Conservation (phyloP, 2,329 filamentous ascomycete genomes). For the Alternaria metachromatica region DNA sequence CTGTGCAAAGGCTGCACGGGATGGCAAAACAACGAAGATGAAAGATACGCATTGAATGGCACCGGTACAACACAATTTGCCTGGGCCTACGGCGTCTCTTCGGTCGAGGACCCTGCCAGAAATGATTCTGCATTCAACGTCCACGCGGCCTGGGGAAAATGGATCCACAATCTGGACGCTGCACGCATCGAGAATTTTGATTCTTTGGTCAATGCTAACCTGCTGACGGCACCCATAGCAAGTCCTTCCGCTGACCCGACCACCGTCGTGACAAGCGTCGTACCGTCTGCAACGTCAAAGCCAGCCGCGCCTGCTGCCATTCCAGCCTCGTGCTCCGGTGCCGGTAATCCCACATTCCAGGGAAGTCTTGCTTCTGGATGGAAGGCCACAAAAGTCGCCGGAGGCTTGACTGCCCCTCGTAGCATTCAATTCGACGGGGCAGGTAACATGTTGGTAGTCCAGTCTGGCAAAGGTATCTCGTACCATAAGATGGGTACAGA, state of each 20-base stretch:
- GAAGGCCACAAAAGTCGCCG: slow-evolving; percentile 43
- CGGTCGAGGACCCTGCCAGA: slow-evolving; percentile 36
- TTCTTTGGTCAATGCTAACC: slow-evolving; percentile 37
- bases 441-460: slow-evolving; percentile 45
- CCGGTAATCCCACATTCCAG: slow-evolving; percentile 32
- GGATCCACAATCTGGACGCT: slow-evolving; percentile 41
- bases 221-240: slow-evolving; percentile 36
- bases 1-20: slow-evolving; percentile 41
- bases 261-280: slow-evolving; percentile 31
- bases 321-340: slow-evolving; percentile 39
- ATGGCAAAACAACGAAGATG: slow-evolving; percentile 39
- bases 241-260: slow-evolving; percentile 21
- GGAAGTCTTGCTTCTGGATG: slow-evolving; percentile 37
- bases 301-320: slow-evolving; percentile 30
- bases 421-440: slow-evolving; percentile 41
- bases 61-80: slow-evolving; percentile 40
- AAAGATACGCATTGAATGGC: slow-evolving; percentile 30
- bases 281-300: slow-evolving; percentile 21
- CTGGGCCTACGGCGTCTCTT: slow-evolving; percentile 38
- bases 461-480: slow-evolving; percentile 43
- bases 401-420: slow-evolving; percentile 40
- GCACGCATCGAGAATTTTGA: slow-evolving; percentile 42
- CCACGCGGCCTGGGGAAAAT: slow-evolving; percentile 40
- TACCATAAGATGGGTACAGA: slow-evolving; percentile 37
- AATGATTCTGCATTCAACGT: slow-evolving; percentile 44